Percentiles rank a stretch among this genome's conserved stretches.
phyloP scores from a whole-genome alignment of 2,329 filamentous ascomycete species.

The Chalaropsis ovoidea region DNA sequence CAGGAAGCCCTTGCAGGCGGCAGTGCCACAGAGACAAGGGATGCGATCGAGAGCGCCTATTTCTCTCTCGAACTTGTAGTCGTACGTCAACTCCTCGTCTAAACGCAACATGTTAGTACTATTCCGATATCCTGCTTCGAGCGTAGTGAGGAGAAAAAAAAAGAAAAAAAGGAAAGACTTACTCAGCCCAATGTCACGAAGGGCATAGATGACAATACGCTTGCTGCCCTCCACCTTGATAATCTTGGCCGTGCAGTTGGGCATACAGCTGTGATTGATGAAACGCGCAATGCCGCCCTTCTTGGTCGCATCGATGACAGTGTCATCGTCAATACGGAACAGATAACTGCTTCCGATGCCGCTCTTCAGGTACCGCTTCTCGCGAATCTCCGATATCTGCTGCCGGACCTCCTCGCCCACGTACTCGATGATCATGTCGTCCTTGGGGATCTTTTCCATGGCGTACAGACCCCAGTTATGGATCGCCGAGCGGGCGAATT shows the following conservation, averaged over 20 bases:
- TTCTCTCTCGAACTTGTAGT: slow-evolving; percentile 99
- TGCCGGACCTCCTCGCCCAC: slow-evolving; percentile 96
- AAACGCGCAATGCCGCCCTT: slow-evolving; percentile 96
- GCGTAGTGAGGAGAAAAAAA: background rate
- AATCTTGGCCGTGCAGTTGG: slow-evolving; percentile 98
- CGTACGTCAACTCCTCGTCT: slow-evolving; percentile 99
- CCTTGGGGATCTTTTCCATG: slow-evolving; percentile 91
- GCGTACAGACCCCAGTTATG: slow-evolving; percentile 98
- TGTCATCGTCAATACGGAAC: slow-evolving; percentile 96
- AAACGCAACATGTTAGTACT: slow-evolving; percentile 27
- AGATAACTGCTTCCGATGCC: slow-evolving; percentile 96
- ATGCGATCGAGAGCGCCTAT: slow-evolving; percentile 91
- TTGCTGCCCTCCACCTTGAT: slow-evolving; percentile 98
- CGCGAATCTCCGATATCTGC: slow-evolving; percentile 92
- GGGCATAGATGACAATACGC: slow-evolving; percentile 95
- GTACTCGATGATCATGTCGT: slow-evolving; percentile 99
- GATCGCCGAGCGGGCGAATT: slow-evolving; percentile 93
- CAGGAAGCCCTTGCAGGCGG: slow-evolving; percentile 96
- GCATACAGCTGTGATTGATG: slow-evolving; percentile 97
- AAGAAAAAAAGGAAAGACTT: slow-evolving; percentile 37
- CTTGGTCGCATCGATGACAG: slow-evolving; percentile 95
- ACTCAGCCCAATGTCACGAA: slow-evolving; percentile 93
- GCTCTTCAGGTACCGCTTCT: slow-evolving; percentile 85
- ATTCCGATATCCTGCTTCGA: background rate
- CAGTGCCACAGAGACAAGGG: slow-evolving; percentile 90